Conservation (phyloP, 1,284 basidiomycete species). For the Rhodotorula sp. region DNA sequence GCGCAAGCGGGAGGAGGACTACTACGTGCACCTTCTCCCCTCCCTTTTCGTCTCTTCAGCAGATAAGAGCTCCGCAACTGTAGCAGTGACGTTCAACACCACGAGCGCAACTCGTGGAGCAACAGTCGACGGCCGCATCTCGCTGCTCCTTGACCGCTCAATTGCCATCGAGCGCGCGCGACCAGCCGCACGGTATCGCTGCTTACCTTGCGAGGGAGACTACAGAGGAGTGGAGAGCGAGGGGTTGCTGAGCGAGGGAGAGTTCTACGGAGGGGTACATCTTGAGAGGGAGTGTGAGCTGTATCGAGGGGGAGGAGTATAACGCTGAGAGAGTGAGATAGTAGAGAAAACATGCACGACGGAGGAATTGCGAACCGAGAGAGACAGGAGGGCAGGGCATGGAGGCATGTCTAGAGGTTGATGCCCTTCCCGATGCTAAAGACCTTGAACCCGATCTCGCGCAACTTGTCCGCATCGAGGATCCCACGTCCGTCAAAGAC, state of each 20-base stretch:
- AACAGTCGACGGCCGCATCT: too few relatives aligned
- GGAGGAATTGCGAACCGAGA: not conserved
- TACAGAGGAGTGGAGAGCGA: not conserved
- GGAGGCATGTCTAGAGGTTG: slow-evolving; percentile 27
- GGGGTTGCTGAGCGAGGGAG: not conserved
- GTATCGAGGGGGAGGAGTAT: not conserved
- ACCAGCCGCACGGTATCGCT: too few relatives aligned
- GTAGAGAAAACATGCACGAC: not conserved
- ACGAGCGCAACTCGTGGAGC: too few relatives aligned
- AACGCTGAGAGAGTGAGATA: not conserved
- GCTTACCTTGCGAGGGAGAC: not conserved
- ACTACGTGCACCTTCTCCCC: too few relatives aligned
- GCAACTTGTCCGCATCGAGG: slow-evolving; percentile 74
- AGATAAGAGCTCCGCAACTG: too few relatives aligned
- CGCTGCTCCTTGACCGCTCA: too few relatives aligned
- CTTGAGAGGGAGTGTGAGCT: not conserved
- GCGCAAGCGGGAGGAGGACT: too few relatives aligned
- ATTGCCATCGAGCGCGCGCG: too few relatives aligned
- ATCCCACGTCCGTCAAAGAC: slow-evolving; percentile 89
- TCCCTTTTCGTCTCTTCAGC: too few relatives aligned
- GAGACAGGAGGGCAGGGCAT: not conserved
- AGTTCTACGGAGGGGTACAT: not conserved
- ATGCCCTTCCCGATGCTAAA: slow-evolving; percentile 48
- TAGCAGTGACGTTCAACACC: too few relatives aligned
- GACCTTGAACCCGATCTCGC: slow-evolving; percentile 89